Evolutionary conservation across 306 rosid genomes (phyloP).

Genomic region (Hippophae tibetana): DNA sequence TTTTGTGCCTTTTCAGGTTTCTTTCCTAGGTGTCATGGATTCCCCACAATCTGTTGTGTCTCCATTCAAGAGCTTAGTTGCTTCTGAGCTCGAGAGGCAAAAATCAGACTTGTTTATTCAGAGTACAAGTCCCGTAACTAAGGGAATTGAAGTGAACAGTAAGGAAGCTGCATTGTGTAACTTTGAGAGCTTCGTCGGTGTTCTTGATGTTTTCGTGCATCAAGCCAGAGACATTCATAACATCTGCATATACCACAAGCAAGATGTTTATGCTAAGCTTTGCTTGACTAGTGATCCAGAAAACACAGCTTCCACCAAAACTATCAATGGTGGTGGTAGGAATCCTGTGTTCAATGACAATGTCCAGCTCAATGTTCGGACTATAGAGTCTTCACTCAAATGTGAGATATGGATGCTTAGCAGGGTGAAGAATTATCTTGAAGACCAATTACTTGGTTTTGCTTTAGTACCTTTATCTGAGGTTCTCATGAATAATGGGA

Average conservation of each 20-base stretch:
- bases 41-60: constrained; percentile 89
- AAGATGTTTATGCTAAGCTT: constrained; percentile 93
- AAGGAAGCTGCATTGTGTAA: constrained; percentile 26
- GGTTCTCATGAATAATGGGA: constrained; percentile 48
- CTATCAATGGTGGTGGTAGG: constrained; percentile 88
- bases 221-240: constrained; percentile 88
- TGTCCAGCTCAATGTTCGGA: constrained; percentile 45
- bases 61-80: constrained; percentile 43
- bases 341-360: constrained; percentile 84
- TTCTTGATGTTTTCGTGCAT: constrained; percentile 61
- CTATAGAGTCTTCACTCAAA: constrained; percentile 53
- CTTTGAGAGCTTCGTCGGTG: constrained; percentile 44
- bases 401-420: constrained; percentile 98
- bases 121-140: constrained; percentile 23
- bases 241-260: constrained; percentile 95
- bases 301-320: constrained; percentile 54
- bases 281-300: constrained; percentile 61
- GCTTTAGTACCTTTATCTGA: constrained; percentile 79
- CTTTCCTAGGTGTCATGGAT: constrained; percentile 44
- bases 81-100: constrained; percentile 35
- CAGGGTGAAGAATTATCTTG: constrained; percentile 91
- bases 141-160: constrained; percentile 42
- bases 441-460: constrained; percentile 91
- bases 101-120: constrained; percentile 18
- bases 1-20: constrained; percentile 31